A percentile compares a stretch with the other conserved stretches of the same genome.
phyloP scores from a whole-genome alignment of 768 basidiomycete species.

The Calocybe gangraenosa region DNA sequence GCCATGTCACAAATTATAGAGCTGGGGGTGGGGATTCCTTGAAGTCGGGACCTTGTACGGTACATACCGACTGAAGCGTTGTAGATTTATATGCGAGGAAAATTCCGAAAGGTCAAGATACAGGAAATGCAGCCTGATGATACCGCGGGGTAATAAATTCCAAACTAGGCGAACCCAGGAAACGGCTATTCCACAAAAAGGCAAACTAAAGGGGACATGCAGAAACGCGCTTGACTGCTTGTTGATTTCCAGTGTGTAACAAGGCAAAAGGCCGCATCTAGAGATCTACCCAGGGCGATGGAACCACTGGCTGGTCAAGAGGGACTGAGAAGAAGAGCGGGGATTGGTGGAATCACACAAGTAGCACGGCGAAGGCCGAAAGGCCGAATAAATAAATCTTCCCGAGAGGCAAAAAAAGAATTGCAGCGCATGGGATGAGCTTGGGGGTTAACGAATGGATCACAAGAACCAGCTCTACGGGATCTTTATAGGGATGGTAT shows the following conservation, averaged over 20 bases:
- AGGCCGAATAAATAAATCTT: background rate
- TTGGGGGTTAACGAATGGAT: background rate
- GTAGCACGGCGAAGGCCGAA: slow-evolving; percentile 10
- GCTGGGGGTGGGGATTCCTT: background rate
- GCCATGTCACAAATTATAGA: slow-evolving; percentile 11
- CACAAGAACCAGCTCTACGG: background rate
- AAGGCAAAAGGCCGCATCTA: background rate
- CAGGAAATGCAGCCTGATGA: slow-evolving; percentile 12
- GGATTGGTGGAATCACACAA: slow-evolving; percentile 15
- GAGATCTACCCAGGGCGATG: slow-evolving; percentile 1
- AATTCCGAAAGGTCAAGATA: slow-evolving; percentile 15
- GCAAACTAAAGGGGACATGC: slow-evolving; percentile 1
- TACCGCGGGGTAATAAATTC: slow-evolving; percentile 20
- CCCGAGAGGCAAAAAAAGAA: slow-evolving; percentile 11
- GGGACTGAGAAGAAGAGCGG: slow-evolving; percentile 1
- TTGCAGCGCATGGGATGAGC: background rate
- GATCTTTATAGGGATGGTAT: no score
- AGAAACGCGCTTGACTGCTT: no score
- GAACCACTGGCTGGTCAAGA: background rate
- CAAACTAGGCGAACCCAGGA: slow-evolving; percentile 22
- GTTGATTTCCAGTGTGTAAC: background rate
- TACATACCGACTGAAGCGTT: background rate
- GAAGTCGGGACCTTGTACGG: background rate
- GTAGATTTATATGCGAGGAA: slow-evolving; percentile 22
- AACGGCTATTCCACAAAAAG: slow-evolving; percentile 4